Percentiles rank a stretch among this genome's conserved stretches.
phyloP scores from a whole-genome alignment of 805 yeast genomes.

The Aciculoconidium aculeatum region DNA sequence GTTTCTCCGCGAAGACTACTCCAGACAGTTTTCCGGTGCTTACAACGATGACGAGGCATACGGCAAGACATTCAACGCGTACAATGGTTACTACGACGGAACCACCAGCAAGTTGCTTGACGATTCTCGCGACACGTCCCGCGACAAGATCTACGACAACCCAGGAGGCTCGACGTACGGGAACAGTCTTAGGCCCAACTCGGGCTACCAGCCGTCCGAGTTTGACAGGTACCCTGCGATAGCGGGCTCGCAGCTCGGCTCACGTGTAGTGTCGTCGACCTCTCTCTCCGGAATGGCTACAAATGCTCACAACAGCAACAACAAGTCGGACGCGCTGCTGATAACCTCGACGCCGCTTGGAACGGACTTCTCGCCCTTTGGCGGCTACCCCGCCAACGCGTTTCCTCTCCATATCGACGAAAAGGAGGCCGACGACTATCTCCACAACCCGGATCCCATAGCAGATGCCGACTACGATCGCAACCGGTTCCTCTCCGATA shows the following conservation, averaged over 20 bases:
- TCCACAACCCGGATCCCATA: constrained; percentile 26
- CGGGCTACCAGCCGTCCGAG: constrained; percentile 42
- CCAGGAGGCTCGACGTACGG: constrained; percentile 1
- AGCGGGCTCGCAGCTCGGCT: constrained; percentile 40
- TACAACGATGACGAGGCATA: constrained; percentile 18
- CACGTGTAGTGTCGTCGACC: constrained; percentile 51
- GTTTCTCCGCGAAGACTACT: constrained; percentile 9
- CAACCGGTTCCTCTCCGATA: constrained; percentile 19
- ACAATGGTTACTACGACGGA: constrained; percentile 35
- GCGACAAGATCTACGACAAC: constrained; percentile 1
- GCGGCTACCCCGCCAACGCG: constrained; percentile 24
- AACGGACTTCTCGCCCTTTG: constrained; percentile 23
- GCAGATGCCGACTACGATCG: constrained; percentile 26
- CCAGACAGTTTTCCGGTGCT: constrained; percentile 10
- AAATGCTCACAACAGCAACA: constrained; percentile 4
- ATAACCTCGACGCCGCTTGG: constrained; percentile 18
- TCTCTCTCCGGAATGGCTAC: constrained; percentile 13
- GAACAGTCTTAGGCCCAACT: constrained; percentile 1
- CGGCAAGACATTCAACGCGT: constrained; percentile 35
- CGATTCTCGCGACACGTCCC: constrained; percentile 4
- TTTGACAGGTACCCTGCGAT: constrained; percentile 66
- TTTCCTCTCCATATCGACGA: constrained; percentile 26
- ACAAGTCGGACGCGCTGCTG: constrained; percentile 9
- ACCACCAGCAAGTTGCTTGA: constrained; percentile 33
- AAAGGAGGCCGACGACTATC: constrained; percentile 23